Evolutionary conservation across 2,329 filamentous ascomycete genomes (phyloP).

Genomic region (Didymella lethalis): DNA sequence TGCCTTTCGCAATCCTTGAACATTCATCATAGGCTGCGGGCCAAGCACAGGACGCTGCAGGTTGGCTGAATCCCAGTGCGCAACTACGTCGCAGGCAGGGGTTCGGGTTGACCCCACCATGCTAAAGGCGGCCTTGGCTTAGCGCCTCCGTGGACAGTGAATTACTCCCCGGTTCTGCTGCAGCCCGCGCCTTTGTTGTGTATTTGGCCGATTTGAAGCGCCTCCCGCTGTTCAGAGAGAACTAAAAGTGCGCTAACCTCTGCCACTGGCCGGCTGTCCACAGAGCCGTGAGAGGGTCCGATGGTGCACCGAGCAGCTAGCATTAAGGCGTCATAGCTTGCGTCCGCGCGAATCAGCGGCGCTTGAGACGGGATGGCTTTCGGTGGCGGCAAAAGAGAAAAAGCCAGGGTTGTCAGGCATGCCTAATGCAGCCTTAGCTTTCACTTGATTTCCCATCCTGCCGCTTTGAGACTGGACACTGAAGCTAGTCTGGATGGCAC

Average conservation of each 20-base stretch:
- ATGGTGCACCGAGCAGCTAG: slow-evolving; percentile 28
- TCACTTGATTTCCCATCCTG: slow-evolving; percentile 36
- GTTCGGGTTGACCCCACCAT: neutral
- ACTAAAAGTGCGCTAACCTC: slow-evolving; percentile 9
- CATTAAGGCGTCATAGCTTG: slow-evolving; percentile 27
- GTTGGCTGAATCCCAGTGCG: slow-evolving; percentile 42
- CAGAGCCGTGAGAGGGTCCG: slow-evolving; percentile 28
- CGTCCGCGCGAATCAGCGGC: slow-evolving; percentile 38
- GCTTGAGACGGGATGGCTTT: slow-evolving; percentile 36
- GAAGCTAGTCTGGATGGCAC: slow-evolving; percentile 14
- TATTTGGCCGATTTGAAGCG: slow-evolving; percentile 22
- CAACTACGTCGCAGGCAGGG: slow-evolving; percentile 38
- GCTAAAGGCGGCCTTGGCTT: slow-evolving; percentile 4
- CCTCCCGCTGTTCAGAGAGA: slow-evolving; percentile 25
- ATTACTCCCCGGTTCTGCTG: slow-evolving; percentile 27
- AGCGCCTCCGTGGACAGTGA: slow-evolving; percentile 12
- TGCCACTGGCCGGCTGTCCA: slow-evolving; percentile 27
- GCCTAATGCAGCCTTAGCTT: slow-evolving; percentile 24
- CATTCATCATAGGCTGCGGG: slow-evolving; percentile 50
- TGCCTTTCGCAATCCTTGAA: slow-evolving; percentile 45
- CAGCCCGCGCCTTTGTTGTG: slow-evolving; percentile 25
- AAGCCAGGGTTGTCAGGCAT: slow-evolving; percentile 19
- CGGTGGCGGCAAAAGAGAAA: slow-evolving; percentile 23
- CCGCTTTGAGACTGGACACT: slow-evolving; percentile 28
- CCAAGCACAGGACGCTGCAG: slow-evolving; percentile 45